Evolutionary conservation across 2,329 filamentous ascomycete genomes (phyloP).

Genomic region (Cladosporium phlei): DNA sequence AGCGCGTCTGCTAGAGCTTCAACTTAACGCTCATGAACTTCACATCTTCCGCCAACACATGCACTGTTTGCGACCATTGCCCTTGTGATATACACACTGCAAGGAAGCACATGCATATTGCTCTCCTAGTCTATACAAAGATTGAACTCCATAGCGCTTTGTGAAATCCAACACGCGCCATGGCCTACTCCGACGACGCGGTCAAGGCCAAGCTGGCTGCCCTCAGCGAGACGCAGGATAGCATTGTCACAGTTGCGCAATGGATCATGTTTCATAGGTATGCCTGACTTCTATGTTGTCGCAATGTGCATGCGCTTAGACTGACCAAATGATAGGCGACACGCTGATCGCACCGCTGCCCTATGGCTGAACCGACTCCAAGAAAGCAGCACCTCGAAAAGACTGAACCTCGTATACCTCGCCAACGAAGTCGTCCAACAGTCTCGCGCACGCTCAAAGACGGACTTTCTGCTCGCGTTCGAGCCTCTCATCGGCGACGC

Average conservation of each 20-base stretch:
- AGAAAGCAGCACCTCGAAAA: conserved; percentile 80
- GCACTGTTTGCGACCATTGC: too few species aligned
- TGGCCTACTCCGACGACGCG: conserved; percentile 95
- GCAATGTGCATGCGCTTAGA: background rate
- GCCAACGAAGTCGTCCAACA: conserved; percentile 97
- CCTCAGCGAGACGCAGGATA: conserved; percentile 95
- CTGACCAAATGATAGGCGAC: conserved; percentile 55
- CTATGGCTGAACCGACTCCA: conserved; percentile 88
- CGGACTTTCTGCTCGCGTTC: conserved; percentile 89
- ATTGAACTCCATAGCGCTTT: background rate
- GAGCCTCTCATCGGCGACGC: conserved; percentile 89
- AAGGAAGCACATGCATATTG: too few species aligned
- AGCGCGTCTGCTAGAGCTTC: too few species aligned
- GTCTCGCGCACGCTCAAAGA: conserved; percentile 84
- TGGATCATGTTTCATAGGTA: conserved; percentile 99
- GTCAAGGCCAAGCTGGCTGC: conserved; percentile 92
- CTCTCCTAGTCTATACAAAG: background rate
- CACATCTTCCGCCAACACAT: too few species aligned
- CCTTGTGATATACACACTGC: too few species aligned
- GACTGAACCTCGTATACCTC: conserved; percentile 87
- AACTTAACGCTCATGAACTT: too few species aligned
- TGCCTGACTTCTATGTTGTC: conserved; percentile 20
- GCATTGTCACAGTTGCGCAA: conserved; percentile 92
- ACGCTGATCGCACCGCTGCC: conserved; percentile 85
- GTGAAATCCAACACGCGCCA: conserved; percentile 34